Percentiles rank a stretch among this genome's conserved stretches.
These are phyloP conservation scores for Monosporozyma solicola DNA, from an alignment of 805 yeast genomes.

Conservation along the genomic window DNA sequence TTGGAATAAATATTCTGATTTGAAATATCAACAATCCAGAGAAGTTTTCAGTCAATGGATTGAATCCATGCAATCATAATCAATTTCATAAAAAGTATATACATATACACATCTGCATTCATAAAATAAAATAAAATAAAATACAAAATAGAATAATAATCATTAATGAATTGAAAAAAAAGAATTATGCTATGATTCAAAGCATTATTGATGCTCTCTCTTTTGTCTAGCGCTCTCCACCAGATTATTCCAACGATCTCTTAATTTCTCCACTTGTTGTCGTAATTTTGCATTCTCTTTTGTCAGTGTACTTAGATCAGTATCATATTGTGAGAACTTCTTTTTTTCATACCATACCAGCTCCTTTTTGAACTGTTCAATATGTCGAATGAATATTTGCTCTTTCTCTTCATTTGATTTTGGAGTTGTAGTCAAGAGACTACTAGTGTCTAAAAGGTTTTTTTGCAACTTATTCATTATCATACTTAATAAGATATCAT, in stretches of 20 bases:
- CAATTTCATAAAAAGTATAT: neutral
- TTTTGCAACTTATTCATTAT: constrained; percentile 16
- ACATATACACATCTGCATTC: neutral
- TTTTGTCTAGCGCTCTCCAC: constrained; percentile 56
- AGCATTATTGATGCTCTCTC: constrained; percentile 22
- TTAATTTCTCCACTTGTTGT: constrained; percentile 42
- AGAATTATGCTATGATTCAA: too few species aligned
- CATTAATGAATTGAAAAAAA: neutral
- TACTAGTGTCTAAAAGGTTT: constrained; percentile 4
- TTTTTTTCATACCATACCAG: constrained; percentile 32
- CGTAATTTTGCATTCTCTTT: constrained; percentile 40
- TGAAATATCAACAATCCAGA: constrained; percentile 68
- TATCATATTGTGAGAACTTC: constrained; percentile 29
- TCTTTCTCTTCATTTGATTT: neutral
- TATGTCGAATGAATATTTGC: constrained; percentile 3
- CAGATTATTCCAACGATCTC: constrained; percentile 56
- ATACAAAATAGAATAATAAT: neutral
- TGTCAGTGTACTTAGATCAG: constrained; percentile 29
- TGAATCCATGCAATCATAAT: constrained; percentile 5
- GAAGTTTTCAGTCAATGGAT: constrained; percentile 7
- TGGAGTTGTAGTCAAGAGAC: neutral
- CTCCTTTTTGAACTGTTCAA: constrained; percentile 30
- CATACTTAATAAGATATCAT: constrained; percentile 15
- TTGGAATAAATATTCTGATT: constrained; percentile 76
- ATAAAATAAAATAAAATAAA: neutral